A percentile compares a stretch with the other conserved stretches of the same genome.
Conservation (phyloP, 2,329 filamentous ascomycete species). For the Colletotrichum neosansevieriae region DNA sequence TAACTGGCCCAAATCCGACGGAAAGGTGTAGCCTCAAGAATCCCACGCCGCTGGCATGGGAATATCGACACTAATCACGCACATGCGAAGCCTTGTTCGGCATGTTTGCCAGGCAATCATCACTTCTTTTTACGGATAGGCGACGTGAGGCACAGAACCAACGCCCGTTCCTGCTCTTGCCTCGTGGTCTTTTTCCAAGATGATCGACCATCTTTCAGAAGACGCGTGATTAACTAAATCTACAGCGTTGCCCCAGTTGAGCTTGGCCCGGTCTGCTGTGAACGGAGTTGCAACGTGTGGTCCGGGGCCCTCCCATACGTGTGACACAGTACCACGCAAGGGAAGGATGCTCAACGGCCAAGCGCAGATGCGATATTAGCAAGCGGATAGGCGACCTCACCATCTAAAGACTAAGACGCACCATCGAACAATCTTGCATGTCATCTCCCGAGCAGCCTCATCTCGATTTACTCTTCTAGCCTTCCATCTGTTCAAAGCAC, state of each 20-base stretch:
- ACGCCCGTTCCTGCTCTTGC: background rate
- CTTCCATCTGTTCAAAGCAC: background rate
- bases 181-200: background rate
- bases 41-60: slow-evolving; percentile 12
- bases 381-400: background rate
- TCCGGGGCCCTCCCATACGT: background rate
- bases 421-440: slow-evolving; percentile 11
- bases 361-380: background rate
- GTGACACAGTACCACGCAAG: slow-evolving; percentile 25
- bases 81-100: background rate
- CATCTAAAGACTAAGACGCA: background rate
- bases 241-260: background rate
- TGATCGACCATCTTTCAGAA: background rate
- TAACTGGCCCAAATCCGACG: slow-evolving; percentile 12
- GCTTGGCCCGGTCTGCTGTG: background rate
- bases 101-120: slow-evolving; percentile 10
- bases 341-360: background rate
- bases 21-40: background rate
- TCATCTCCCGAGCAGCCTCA: slow-evolving; percentile 18
- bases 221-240: slow-evolving; percentile 3
- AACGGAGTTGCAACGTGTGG: slow-evolving; percentile 21
- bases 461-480: slow-evolving; percentile 15
- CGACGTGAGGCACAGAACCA: background rate
- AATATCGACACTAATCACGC: slow-evolving; percentile 11
- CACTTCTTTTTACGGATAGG: background rate